Conservation (phyloP, 2,329 filamentous ascomycete genomes). For the Diaporthe australafricana region DNA sequence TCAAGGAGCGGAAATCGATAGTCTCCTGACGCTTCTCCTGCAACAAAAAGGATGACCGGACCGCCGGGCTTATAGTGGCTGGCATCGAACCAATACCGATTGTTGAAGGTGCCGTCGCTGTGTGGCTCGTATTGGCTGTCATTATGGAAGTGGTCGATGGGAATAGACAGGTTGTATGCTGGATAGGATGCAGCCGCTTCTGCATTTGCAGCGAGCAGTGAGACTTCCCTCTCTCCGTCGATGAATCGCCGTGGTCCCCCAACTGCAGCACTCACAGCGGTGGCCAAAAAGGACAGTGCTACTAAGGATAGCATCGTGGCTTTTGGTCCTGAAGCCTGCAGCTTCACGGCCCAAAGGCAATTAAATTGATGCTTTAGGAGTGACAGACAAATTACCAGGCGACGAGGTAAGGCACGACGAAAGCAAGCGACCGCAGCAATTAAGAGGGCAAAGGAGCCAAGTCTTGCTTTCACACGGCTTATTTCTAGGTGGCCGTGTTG, state of each 20-base stretch:
- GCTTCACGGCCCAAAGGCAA: background rate
- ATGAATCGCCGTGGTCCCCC: background rate
- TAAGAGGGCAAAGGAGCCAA: background rate
- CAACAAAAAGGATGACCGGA: slow-evolving; percentile 81
- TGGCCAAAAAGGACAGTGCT: background rate
- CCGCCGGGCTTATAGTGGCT: slow-evolving; percentile 81
- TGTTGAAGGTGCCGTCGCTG: slow-evolving; percentile 71
- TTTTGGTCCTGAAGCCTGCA: background rate
- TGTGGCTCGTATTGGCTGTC: slow-evolving; percentile 83
- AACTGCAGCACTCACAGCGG: background rate
- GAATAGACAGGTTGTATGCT: slow-evolving; percentile 57
- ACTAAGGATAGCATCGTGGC: background rate
- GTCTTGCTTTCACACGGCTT: background rate
- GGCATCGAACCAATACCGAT: slow-evolving; percentile 88
- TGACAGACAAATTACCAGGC: background rate
- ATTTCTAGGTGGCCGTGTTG: background rate
- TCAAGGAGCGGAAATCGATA: slow-evolving; percentile 76
- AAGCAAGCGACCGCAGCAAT: too few relatives aligned
- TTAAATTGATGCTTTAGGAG: background rate
- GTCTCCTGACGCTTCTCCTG: slow-evolving; percentile 74
- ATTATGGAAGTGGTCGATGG: slow-evolving; percentile 86
- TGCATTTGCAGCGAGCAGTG: background rate
- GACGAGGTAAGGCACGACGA: background rate
- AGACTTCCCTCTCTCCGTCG: background rate
- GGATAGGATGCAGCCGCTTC: slow-evolving; percentile 45